Percentiles rank a stretch among this genome's conserved stretches.
Conservation (phyloP, 2,329 filamentous ascomycete genomes). For the Onygenales sp. region DNA sequence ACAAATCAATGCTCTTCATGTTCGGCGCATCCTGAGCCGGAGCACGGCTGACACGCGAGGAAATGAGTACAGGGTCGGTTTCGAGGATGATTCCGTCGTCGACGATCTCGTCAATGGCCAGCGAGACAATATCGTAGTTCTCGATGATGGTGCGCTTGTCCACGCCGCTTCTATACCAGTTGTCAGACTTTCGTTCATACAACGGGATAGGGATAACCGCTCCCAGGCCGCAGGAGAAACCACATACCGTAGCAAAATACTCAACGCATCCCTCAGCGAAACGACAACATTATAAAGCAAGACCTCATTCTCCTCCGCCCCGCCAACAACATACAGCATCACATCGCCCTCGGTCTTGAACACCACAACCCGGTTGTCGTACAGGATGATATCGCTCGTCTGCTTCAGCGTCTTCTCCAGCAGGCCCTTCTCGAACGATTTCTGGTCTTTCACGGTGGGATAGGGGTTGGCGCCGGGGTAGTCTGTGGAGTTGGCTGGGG, state of each 20-base stretch:
- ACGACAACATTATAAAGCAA: constrained; percentile 90
- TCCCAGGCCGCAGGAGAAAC: neutral
- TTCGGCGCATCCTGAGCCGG: constrained; percentile 80
- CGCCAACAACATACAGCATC: constrained; percentile 89
- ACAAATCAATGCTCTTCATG: constrained; percentile 88
- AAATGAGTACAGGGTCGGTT: constrained; percentile 89
- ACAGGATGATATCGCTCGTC: constrained; percentile 90
- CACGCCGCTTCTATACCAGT: constrained; percentile 64
- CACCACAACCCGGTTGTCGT: constrained; percentile 90
- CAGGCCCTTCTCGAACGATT: constrained; percentile 91
- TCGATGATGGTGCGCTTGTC: constrained; percentile 97
- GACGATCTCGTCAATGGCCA: constrained; percentile 90
- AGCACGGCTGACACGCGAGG: constrained; percentile 83
- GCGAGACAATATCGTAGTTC: constrained; percentile 92
- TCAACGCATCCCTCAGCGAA: constrained; percentile 79
- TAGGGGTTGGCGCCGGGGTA: constrained; percentile 67
- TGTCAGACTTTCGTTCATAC: no score
- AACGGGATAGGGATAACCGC: no score
- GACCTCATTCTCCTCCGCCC: constrained; percentile 91
- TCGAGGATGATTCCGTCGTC: constrained; percentile 96
- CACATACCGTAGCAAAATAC: constrained; percentile 80
- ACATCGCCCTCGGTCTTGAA: constrained; percentile 98
- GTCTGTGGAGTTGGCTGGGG: constrained; percentile 45
- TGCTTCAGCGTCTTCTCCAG: constrained; percentile 94
- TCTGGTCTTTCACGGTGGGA: constrained; percentile 83